A percentile compares a stretch with the other conserved stretches of the same genome.
These are phyloP conservation scores for Tylopilus sp. DNA, from an alignment of 1,284 basidiomycete genomes.

Conservation along the genomic window DNA sequence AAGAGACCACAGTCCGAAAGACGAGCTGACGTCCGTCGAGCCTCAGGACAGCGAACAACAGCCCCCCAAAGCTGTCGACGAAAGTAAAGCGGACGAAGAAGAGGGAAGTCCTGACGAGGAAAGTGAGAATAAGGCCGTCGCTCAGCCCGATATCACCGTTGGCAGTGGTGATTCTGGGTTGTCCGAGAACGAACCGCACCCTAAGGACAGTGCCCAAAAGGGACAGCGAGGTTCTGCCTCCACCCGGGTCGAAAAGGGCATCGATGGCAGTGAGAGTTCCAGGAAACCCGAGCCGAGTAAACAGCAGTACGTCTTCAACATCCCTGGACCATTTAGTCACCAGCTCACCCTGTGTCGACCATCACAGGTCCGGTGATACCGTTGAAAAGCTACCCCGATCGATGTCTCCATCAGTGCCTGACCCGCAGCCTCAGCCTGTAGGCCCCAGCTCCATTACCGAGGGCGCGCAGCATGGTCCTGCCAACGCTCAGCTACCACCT, in stretches of 20 bases:
- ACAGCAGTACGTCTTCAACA: constrained; percentile 31
- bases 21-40: constrained; percentile 25
- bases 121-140: constrained; percentile 31
- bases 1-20: constrained; percentile 14
- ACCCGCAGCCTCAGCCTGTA: constrained; percentile 17
- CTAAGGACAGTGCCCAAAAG: constrained; percentile 19
- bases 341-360: not conserved
- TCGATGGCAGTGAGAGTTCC: constrained; percentile 27
- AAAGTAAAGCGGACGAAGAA: constrained; percentile 16
- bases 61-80: constrained; percentile 19
- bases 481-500: constrained; percentile 37
- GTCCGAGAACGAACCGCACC: constrained; percentile 18
- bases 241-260: constrained; percentile 14
- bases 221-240: constrained; percentile 20
- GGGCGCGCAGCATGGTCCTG: constrained; percentile 45
- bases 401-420: constrained; percentile 11
- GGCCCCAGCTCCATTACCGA: constrained; percentile 38
- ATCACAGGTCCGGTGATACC: constrained; percentile 9
- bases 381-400: constrained; percentile 9
- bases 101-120: constrained; percentile 30
- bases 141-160: constrained; percentile 41
- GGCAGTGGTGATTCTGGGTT: constrained; percentile 32
- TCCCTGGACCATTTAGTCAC: not conserved
- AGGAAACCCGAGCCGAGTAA: constrained; percentile 18
- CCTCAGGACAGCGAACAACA: constrained; percentile 17